These are phyloP conservation scores for Ogataea nitratoaversa DNA, from an alignment of 805 yeast genomes.

Conservation along the genomic window DNA sequence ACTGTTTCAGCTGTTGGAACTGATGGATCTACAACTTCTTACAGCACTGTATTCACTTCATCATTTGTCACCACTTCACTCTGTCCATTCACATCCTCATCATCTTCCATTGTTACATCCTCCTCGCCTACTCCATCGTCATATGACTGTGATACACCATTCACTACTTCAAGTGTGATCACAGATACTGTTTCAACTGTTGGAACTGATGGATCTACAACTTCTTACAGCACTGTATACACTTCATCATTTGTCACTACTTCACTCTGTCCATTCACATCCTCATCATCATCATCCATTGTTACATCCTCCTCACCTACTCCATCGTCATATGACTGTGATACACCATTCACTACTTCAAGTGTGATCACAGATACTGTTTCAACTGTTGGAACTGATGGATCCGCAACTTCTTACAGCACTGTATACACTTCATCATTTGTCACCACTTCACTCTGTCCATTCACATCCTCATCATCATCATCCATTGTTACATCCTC, in stretches of 20 bases:
- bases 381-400: neutral
- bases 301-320: slow-evolving; percentile 1
- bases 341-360: neutral
- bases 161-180: neutral
- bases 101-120: neutral
- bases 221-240: neutral
- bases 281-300: neutral
- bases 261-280: neutral
- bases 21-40: too few relatives aligned
- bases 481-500: neutral
- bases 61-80: slow-evolving; percentile 5
- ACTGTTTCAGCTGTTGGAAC: too few relatives aligned
- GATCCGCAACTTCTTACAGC: neutral
- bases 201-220: neutral
- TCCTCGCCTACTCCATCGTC: neutral
- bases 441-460: neutral
- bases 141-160: neutral
- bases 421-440: neutral
- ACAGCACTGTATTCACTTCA: too few relatives aligned
- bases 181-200: neutral
- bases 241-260: slow-evolving; percentile 1
- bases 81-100: neutral
- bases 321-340: neutral
- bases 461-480: neutral
- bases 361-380: neutral